These are phyloP conservation scores for Leptographium galeiforme DNA, from an alignment of 2,329 filamentous ascomycete species.

Conservation along the genomic window DNA sequence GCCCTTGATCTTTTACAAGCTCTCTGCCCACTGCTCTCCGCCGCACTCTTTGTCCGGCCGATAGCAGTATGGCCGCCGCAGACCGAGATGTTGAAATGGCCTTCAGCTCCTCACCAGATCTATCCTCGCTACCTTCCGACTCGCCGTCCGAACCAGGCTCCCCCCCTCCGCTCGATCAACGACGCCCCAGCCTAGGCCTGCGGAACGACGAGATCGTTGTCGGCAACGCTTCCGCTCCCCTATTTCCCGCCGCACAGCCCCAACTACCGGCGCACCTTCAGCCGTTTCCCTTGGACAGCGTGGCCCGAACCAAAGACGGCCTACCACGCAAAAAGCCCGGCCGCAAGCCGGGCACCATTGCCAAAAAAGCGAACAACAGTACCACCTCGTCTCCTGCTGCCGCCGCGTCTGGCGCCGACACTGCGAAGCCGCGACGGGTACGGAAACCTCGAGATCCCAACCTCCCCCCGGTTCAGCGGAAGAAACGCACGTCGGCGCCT, in stretches of 20 bases:
- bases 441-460: constrained; percentile 48
- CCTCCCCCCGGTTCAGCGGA: constrained; percentile 38
- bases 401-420: constrained; percentile 20
- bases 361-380: constrained; percentile 14
- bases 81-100: constrained; percentile 19
- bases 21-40: background rate
- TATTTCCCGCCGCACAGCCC: constrained; percentile 20
- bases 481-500: constrained; percentile 31
- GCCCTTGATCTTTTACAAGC: background rate
- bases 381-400: constrained; percentile 18
- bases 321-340: constrained; percentile 50
- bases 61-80: constrained; percentile 6
- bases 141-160: constrained; percentile 36
- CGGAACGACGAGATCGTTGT: constrained; percentile 32
- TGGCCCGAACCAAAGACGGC: constrained; percentile 43
- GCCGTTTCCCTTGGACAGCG: constrained; percentile 22
- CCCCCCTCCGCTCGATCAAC: constrained; percentile 23
- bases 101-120: constrained; percentile 34
- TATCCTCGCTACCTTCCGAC: constrained; percentile 38
- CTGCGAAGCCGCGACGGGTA: constrained; percentile 36
- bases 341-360: constrained; percentile 44
- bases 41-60: background rate
- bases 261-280: constrained; percentile 6
- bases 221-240: constrained; percentile 20
- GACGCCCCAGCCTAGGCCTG: constrained; percentile 18